Percentiles rank a stretch among this genome's conserved stretches.
Evolutionary conservation across 768 basidiomycete genomes (phyloP).

Genomic region (Kondoa subrosea): DNA sequence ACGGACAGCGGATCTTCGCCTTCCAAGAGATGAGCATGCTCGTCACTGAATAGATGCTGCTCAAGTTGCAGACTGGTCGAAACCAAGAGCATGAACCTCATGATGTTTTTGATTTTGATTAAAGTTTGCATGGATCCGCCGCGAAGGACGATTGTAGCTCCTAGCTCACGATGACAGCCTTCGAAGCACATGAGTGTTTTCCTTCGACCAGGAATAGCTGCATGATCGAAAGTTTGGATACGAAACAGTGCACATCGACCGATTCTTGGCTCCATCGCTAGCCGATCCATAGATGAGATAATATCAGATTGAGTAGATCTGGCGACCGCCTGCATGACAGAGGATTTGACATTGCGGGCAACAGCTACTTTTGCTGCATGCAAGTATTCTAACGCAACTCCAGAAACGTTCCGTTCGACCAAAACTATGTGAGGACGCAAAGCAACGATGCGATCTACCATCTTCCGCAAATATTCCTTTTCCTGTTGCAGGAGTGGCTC

Average conservation of each 20-base stretch:
- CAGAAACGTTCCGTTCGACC: constrained; percentile 77
- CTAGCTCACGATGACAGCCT: constrained; percentile 79
- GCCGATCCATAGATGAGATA: constrained; percentile 82
- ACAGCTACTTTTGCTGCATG: constrained; percentile 73
- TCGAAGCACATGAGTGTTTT: constrained; percentile 99
- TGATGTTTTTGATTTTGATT: constrained; percentile 74
- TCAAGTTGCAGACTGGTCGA: constrained; percentile 88
- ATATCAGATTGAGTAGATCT: constrained; percentile 88
- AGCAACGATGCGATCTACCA: constrained; percentile 76
- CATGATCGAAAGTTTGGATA: constrained; percentile 86
- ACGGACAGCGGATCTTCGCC: no score
- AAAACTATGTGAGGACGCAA: constrained; percentile 80
- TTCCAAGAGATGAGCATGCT: constrained; percentile 27
- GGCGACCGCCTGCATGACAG: constrained; percentile 72
- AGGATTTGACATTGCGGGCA: constrained; percentile 70
- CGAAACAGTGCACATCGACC: constrained; percentile 74
- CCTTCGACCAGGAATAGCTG: constrained; percentile 75
- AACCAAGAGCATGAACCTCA: constrained; percentile 76
- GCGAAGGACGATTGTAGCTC: constrained; percentile 80
- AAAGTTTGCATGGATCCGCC: constrained; percentile 70
- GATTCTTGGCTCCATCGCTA: constrained; percentile 10
- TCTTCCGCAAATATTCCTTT: constrained; percentile 73
- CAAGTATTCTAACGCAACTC: constrained; percentile 72
- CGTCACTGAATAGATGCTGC: constrained; percentile 37
- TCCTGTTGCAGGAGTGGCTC: constrained; percentile 81